Base-by-base conservation (phyloP, 805 yeast genomes). In the Barnettozyma pratensis region DNA sequence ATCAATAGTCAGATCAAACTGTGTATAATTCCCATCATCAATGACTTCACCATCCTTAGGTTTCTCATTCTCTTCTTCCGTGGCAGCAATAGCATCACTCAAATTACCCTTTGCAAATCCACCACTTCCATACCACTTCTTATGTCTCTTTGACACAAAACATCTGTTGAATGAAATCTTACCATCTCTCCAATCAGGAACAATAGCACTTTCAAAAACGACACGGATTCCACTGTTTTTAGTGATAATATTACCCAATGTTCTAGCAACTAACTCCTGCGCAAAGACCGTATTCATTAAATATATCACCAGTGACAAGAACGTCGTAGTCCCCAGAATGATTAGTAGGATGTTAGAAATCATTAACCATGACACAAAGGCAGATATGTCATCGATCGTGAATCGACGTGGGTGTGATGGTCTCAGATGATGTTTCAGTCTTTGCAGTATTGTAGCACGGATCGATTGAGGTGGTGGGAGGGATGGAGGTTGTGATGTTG, bases 1-100 rank as follows among this genome's bases (percentile, higher is more conserved):
- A 50, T 92, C 96, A 12, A 94, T 85, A 0, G 96, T 87, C 37
- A 94, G 65, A 65, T 94, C 99, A 64, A 85, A 94, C 64, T 94
- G 99, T 0, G 99, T 92, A 66, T 91, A 94, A 66, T 94, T 94
- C 1, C 97, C 98, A 62, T 90, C 96, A 57, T 86, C 96, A 47
- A 69, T 72, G 25, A 19, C 19, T 19, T 19, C 19, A 2, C 19
- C 19, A 19, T 19, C 19, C 19, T 19, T 19, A 19, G 19, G 3
- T 19, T 68, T 69, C 29, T 68, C 75, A 12, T 67, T 73, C 29
- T 45, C 53, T 40, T 31, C 50, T 51, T 27, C 42, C 1, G 11
- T 10, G 3, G 58, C 76, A 28, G 83, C 84, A 28, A 79, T 79
- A 0, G 92, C 91, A 40, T 76, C 85, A 5, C 80, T 76, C 59